Base-by-base conservation (phyloP, 164 flowering plant genomes). In the Magnolia changhungtana region DNA sequence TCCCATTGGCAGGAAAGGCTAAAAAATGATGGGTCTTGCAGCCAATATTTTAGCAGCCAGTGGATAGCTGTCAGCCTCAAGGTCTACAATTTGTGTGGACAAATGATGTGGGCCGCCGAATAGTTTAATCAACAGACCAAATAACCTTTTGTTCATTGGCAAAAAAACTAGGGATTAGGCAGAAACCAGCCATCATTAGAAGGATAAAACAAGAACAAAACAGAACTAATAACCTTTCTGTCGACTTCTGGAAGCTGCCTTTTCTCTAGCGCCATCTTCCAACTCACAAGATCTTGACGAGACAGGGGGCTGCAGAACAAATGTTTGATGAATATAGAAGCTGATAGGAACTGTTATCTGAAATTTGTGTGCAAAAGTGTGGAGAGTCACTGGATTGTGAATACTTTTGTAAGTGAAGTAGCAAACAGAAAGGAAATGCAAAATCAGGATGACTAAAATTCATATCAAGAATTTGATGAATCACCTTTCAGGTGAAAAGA, bases 281-380 rank as follows among this genome's bases (percentile, higher is more conserved):
- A 96, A 79, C 96, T 90, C 50, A 96, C 91, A 83, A 96, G 98
- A 87, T 94, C 98, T 83, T 96, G 98, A 58, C 98, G 99, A 72
- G 98, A 96, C 65, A 96, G 81, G 64, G 93, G 90, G 81, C 99
- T 96, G 93, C 78, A 89, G 77, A 0, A 77, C 50, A 74, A 80
- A 76, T 78, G 72, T 63, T 70, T 67, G 70, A 49, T 63, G 0
- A 59, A 49, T 1, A 50, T 50, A 52, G 63, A 51, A 72, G 63
- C 23, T 14, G 58, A 70, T n/a, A 19, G 18, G 18, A 52, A 70
- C n/a, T 50, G 45, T 37, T 37, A 37, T 37, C 45, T 37, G 45
- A 37, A 37, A 37, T 37, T 37, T 37, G 45, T 4, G 67, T 24
- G 20, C 18, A 18, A 68, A 31, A 21, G 45, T 31, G 8, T 27